Evolutionary conservation across 306 rosid genomes (phyloP).

Genomic region (Nissolia schottii): DNA sequence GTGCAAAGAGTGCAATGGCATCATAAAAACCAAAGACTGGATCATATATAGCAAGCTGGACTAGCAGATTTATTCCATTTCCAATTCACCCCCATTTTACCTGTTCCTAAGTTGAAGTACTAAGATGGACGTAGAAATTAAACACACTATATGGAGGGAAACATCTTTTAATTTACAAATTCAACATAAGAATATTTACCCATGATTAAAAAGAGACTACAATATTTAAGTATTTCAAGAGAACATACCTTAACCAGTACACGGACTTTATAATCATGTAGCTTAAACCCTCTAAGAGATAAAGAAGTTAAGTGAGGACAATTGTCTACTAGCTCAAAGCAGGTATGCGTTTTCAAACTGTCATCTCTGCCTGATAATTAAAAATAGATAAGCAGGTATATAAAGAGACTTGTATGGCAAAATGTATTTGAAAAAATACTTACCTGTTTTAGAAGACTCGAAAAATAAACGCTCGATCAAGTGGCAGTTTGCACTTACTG

Average conservation of each 20-base stretch:
- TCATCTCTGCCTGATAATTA: slow-evolving; percentile 74
- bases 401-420: background rate
- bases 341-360: slow-evolving; percentile 82
- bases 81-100: background rate
- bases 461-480: slow-evolving; percentile 75
- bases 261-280: slow-evolving; percentile 74
- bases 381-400: slow-evolving; percentile 30
- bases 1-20: background rate
- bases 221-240: background rate
- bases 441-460: slow-evolving; percentile 88
- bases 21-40: background rate
- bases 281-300: slow-evolving; percentile 81
- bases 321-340: slow-evolving; percentile 55
- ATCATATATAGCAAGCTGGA: background rate
- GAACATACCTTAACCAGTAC: slow-evolving; percentile 66
- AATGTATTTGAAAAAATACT: slow-evolving; percentile 2
- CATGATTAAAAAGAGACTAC: background rate
- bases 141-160: background rate
- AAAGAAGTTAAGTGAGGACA: slow-evolving; percentile 69
- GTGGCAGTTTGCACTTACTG: slow-evolving; percentile 67
- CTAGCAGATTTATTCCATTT: background rate
- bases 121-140: background rate
- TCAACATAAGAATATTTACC: background rate
- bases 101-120: background rate
- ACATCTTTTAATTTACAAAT: background rate